Conservation (phyloP, 495 filamentous ascomycete species). For the Aspergillus carlsbadensis region DNA sequence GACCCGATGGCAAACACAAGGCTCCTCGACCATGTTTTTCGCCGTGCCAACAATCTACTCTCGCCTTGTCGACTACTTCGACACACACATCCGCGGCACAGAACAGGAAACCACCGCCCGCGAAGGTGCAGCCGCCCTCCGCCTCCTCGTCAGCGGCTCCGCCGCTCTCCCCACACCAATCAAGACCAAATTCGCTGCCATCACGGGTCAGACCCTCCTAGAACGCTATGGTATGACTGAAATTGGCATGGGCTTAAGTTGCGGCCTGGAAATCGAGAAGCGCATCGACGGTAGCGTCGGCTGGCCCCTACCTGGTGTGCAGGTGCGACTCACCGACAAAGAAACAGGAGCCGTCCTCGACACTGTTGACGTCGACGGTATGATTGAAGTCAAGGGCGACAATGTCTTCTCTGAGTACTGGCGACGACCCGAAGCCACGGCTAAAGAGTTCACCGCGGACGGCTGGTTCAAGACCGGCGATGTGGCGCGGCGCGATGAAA, state of each 20-base stretch:
- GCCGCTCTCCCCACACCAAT: constrained; percentile 45
- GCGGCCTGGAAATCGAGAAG: constrained; percentile 34
- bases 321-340: constrained; percentile 42
- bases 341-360: constrained; percentile 37
- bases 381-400: constrained; percentile 46
- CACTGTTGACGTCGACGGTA: constrained; percentile 37
- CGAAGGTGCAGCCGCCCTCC: constrained; percentile 33
- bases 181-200: constrained; percentile 41
- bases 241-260: constrained; percentile 48
- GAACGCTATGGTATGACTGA: constrained; percentile 51
- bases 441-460: constrained; percentile 42
- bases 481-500: constrained; percentile 37
- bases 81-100: constrained; percentile 40
- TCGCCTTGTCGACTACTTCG: constrained; percentile 46
- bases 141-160: constrained; percentile 42
- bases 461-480: constrained; percentile 53
- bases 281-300: constrained; percentile 47
- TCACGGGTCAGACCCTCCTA: constrained; percentile 40
- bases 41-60: constrained; percentile 49
- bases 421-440: constrained; percentile 41
- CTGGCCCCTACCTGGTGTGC: constrained; percentile 45
- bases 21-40: constrained; percentile 45
- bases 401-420: constrained; percentile 49
- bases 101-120: constrained; percentile 31
- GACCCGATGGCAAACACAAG: constrained; percentile 38